phyloP scores from a whole-genome alignment of 2,329 filamentous ascomycete genomes.

The Penicillium polonicum region DNA sequence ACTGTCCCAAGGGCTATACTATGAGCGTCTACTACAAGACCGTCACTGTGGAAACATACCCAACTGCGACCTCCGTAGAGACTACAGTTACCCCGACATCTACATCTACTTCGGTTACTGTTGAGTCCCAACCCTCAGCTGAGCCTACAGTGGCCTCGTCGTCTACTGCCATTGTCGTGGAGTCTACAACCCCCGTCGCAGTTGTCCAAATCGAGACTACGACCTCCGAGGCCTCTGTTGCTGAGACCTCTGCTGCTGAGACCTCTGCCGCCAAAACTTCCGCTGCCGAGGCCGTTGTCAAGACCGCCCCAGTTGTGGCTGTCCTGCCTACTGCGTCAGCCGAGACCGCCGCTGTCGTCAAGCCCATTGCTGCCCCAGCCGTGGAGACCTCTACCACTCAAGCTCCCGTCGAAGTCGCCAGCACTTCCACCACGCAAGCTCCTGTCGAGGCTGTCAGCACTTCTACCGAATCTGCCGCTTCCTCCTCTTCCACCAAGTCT shows the following conservation, averaged over 20 bases:
- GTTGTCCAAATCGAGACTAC: conserved; percentile 2
- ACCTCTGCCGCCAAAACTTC: not conserved
- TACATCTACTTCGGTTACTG: conserved; percentile 7
- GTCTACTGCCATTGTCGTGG: not conserved
- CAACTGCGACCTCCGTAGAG: conserved; percentile 8
- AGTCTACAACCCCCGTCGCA: conserved; percentile 1
- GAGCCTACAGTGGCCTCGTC: conserved; percentile 15
- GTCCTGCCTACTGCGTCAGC: not conserved
- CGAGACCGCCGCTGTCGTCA: not conserved
- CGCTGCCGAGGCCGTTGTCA: conserved; percentile 1
- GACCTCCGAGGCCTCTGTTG: not conserved
- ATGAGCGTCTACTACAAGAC: conserved; percentile 30
- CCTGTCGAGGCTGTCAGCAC: conserved; percentile 3
- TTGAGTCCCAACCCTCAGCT: not conserved
- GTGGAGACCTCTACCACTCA: not conserved
- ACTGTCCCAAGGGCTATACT: conserved; percentile 31
- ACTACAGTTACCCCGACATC: conserved; percentile 15
- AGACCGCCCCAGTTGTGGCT: not conserved
- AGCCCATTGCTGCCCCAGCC: conserved; percentile 1
- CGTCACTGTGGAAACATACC: conserved; percentile 22
- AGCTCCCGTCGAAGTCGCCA: not conserved
- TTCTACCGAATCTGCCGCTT: conserved; percentile 7
- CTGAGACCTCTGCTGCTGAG: conserved; percentile 3
- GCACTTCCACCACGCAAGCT: not conserved
- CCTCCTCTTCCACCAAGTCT: conserved; percentile 12